Conservation (phyloP, 805 yeast species). For the Yarrowia divulgata region DNA sequence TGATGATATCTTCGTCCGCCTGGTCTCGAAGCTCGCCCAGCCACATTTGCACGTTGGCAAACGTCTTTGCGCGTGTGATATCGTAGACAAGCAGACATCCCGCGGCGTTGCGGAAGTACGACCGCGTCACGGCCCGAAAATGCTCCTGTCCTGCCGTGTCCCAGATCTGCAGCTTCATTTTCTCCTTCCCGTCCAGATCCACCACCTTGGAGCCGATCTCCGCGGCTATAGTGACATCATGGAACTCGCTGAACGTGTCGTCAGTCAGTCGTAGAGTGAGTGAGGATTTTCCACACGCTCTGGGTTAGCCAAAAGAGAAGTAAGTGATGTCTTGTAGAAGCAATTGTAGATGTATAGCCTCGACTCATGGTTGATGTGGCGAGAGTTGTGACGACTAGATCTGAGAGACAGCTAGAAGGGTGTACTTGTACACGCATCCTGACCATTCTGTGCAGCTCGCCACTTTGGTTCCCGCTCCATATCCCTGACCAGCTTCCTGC, state of each 20-base stretch:
- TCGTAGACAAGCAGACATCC: conserved; percentile 52
- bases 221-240: conserved; percentile 52
- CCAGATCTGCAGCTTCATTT: conserved; percentile 52
- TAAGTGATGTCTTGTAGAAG: background rate
- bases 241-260: conserved; percentile 49
- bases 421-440: no score
- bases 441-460: background rate
- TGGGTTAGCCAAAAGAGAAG: conserved; percentile 27
- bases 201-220: conserved; percentile 52
- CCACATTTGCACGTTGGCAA: conserved; percentile 63
- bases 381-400: background rate
- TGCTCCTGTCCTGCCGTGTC: conserved; percentile 53
- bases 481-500: background rate
- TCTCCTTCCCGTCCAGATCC: conserved; percentile 41
- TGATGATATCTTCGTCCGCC: conserved; percentile 68
- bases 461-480: background rate
- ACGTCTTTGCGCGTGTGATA: conserved; percentile 50
- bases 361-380: background rate
- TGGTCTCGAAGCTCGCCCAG: conserved; percentile 72
- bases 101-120: conserved; percentile 52
- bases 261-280: conserved; percentile 51
- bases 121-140: conserved; percentile 51
- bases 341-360: no score
- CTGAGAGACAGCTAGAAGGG: no score
- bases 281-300: conserved; percentile 52